These are phyloP conservation scores for Neurospora tetraspora DNA, from an alignment of 495 filamentous ascomycete genomes.

Conservation along the genomic window DNA sequence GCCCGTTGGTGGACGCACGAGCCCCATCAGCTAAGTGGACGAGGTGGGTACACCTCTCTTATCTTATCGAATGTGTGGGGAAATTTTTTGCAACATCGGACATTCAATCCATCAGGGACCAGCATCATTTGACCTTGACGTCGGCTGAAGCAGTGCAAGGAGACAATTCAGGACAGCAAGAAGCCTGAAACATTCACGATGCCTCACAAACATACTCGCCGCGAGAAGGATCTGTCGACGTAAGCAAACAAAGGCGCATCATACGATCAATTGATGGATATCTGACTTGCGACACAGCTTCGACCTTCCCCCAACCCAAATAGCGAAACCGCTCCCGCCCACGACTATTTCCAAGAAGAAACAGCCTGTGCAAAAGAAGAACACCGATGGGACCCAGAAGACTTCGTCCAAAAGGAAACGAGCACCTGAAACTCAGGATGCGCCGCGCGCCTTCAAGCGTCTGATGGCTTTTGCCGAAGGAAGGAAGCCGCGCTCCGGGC, in stretches of 20 bases:
- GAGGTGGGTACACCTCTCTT: not conserved
- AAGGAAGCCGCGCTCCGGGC: conserved; percentile 47
- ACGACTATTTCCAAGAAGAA: conserved; percentile 29
- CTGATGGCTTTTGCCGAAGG: conserved; percentile 62
- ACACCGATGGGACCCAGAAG: conserved; percentile 11
- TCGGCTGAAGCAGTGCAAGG: not conserved
- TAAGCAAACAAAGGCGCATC: conserved; percentile 7
- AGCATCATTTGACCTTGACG: not conserved
- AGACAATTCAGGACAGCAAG: conserved; percentile 3
- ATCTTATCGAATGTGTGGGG: conserved; percentile 14
- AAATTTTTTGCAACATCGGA: not conserved
- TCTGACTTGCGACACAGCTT: conserved; percentile 36
- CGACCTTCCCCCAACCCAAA: conserved; percentile 63
- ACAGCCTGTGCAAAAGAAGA: conserved; percentile 18
- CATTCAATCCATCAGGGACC: not conserved
- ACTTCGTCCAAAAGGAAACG: conserved; percentile 33
- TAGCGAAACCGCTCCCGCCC: conserved; percentile 61
- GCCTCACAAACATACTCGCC: conserved; percentile 79
- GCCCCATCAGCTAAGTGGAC: not conserved
- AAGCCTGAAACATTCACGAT: conserved; percentile 31
- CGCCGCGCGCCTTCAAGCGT: conserved; percentile 73
- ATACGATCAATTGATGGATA: not conserved
- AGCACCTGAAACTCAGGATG: conserved; percentile 53
- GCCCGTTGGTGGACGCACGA: not conserved
- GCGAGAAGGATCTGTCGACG: conserved; percentile 39